Evolutionary conservation across 176 grass and related monocot genomes (phyloP).

Genomic region (Musa acuminata): DNA sequence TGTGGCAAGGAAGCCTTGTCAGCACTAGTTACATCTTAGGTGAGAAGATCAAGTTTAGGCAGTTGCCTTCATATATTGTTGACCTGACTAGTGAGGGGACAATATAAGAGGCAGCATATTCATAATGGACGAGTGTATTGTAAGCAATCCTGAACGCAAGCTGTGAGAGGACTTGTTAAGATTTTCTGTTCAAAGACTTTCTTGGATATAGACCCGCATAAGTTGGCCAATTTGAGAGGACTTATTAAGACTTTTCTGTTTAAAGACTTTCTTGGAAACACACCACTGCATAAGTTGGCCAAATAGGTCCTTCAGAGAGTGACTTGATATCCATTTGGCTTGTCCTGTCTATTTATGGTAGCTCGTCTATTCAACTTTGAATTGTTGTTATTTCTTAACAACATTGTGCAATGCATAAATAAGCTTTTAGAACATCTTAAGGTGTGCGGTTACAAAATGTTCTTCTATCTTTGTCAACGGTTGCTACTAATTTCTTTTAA

Average conservation of each 20-base stretch:
- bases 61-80: too few species aligned
- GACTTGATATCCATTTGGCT: neutral
- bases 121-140: neutral
- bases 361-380: neutral
- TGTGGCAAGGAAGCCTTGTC: too few species aligned
- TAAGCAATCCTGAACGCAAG: neutral
- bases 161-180: neutral
- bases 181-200: neutral
- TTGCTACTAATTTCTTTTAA: constrained; percentile 26
- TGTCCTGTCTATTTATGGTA: neutral
- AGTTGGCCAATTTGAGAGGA: neutral
- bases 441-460: neutral
- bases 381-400: neutral
- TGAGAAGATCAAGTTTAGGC: too few species aligned
- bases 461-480: neutral
- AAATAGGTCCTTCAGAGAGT: neutral
- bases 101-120: neutral
- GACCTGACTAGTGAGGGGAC: too few species aligned
- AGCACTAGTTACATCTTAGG: too few species aligned
- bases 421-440: neutral
- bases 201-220: neutral
- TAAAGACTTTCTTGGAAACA: too few species aligned
- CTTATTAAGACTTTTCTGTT: neutral
- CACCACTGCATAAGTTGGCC: neutral
- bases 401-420: neutral